Percentiles rank a stretch among this genome's conserved stretches.
Evolutionary conservation across 2,329 filamentous ascomycete species (phyloP).

Genomic region (Penicillium hordei): DNA sequence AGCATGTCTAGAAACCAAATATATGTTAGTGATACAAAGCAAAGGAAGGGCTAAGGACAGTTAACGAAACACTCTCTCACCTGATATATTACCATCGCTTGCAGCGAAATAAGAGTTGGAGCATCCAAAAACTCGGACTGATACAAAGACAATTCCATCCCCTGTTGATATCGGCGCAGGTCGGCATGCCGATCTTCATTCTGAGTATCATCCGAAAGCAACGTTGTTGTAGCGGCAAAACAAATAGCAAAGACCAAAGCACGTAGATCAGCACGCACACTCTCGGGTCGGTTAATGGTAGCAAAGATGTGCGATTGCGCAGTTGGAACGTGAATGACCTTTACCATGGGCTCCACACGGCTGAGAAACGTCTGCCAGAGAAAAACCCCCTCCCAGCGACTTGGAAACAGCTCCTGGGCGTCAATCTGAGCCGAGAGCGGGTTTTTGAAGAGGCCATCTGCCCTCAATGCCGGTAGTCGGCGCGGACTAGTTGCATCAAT

Average conservation of each 20-base stretch:
- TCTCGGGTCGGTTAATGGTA: slow-evolving; percentile 27
- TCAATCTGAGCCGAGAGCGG: slow-evolving; percentile 16
- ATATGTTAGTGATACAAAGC: neutral
- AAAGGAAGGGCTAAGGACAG: neutral
- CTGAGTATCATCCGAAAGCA: slow-evolving; percentile 18
- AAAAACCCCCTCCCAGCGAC: slow-evolving; percentile 25
- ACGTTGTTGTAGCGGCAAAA: slow-evolving; percentile 26
- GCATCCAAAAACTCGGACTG: slow-evolving; percentile 43
- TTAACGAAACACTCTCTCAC: slow-evolving; percentile 22
- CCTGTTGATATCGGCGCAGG: slow-evolving; percentile 25
- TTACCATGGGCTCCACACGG: slow-evolving; percentile 31
- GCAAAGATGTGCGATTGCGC: slow-evolving; percentile 28
- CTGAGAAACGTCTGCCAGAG: slow-evolving; percentile 33
- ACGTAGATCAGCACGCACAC: slow-evolving; percentile 20
- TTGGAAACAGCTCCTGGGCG: slow-evolving; percentile 18
- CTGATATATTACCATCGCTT: slow-evolving; percentile 41
- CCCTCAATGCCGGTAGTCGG: slow-evolving; percentile 15
- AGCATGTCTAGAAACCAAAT: slow-evolving; percentile 16
- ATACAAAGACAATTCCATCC: slow-evolving; percentile 43
- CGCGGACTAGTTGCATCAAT: slow-evolving; percentile 3
- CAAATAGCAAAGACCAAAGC: slow-evolving; percentile 32
- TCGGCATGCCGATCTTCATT: slow-evolving; percentile 15
- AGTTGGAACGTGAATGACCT: slow-evolving; percentile 33
- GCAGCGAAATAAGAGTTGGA: slow-evolving; percentile 35
- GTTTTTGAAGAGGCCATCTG: slow-evolving; percentile 26